These are phyloP conservation scores for Psilocybe tampanensis DNA, from an alignment of 768 basidiomycete species.

Conservation along the genomic window DNA sequence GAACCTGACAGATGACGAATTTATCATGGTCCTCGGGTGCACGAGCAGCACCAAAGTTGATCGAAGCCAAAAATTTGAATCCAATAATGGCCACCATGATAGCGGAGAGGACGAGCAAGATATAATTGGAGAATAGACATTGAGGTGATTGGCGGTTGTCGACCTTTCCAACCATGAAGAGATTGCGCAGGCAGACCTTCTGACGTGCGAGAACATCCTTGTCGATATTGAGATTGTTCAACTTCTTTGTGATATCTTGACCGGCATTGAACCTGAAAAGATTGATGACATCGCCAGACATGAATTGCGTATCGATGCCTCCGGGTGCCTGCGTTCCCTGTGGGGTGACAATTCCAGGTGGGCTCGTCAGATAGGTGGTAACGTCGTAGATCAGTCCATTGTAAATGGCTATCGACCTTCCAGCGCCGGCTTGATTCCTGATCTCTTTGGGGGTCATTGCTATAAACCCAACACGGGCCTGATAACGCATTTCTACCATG, in stretches of 20 bases:
- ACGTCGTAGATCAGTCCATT: constrained; percentile 87
- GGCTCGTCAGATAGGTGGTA: constrained; percentile 73
- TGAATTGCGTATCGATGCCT: constrained; percentile 57
- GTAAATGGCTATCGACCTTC: constrained; percentile 81
- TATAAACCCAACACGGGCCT: constrained; percentile 84
- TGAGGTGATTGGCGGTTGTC: constrained; percentile 92
- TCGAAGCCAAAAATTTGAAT: constrained; percentile 93
- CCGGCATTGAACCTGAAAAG: constrained; percentile 81
- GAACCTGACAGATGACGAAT: constrained; percentile 97
- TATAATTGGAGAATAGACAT: constrained; percentile 89
- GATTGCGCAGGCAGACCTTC: constrained; percentile 87
- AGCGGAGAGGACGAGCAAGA: constrained; percentile 85
- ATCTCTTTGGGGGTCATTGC: constrained; percentile 82
- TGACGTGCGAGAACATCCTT: constrained; percentile 65
- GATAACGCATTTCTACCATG: constrained; percentile 94
- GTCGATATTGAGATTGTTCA: constrained; percentile 67
- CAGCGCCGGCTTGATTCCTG: constrained; percentile 63
- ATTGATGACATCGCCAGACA: constrained; percentile 66
- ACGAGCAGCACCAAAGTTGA: constrained; percentile 78
- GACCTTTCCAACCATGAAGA: constrained; percentile 90
- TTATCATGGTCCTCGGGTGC: constrained; percentile 96
- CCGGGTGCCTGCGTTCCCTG: constrained; percentile 45
- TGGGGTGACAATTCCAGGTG: constrained; percentile 58
- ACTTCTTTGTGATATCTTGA: constrained; percentile 75
- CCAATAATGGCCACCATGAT: constrained; percentile 95